Evolutionary conservation across 1,139 yeast genomes (phyloP).

Genomic region (Saccharomyces hybrid): DNA sequence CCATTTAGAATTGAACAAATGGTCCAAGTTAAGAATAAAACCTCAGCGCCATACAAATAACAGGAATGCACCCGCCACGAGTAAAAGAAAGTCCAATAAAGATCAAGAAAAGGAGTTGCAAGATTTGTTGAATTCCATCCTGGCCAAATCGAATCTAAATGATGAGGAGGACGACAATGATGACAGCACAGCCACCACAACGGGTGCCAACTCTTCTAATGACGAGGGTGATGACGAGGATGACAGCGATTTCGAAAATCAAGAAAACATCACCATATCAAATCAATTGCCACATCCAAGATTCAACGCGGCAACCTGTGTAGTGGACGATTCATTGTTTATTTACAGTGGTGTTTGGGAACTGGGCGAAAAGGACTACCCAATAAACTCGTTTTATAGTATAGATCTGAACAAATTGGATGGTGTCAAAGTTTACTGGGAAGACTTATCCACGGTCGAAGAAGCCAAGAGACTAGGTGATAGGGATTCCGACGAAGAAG

Average conservation of each 20-base stretch:
- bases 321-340: constrained; percentile 74
- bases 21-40: constrained; percentile 71
- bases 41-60: constrained; percentile 36
- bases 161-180: constrained; percentile 50
- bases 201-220: constrained; percentile 32
- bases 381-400: constrained; percentile 77
- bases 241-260: constrained; percentile 35
- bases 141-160: constrained; percentile 61
- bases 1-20: constrained; percentile 78
- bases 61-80: constrained; percentile 26
- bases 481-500: constrained; percentile 59
- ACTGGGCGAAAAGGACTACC: constrained; percentile 74
- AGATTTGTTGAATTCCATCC: constrained; percentile 64
- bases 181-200: constrained; percentile 38
- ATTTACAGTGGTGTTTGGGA: constrained; percentile 94
- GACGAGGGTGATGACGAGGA: constrained; percentile 29
- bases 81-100: constrained; percentile 21
- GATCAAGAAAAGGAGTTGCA: constrained; percentile 76
- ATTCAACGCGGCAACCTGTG: constrained; percentile 80
- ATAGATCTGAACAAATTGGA: constrained; percentile 81
- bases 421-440: constrained; percentile 88
- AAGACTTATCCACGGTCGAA: constrained; percentile 60
- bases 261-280: constrained; percentile 33
- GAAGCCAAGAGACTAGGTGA: constrained; percentile 46
- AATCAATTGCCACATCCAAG: constrained; percentile 76